Conservation (phyloP, 176 grass and related monocot genomes). For the Oryza glaberrima region DNA sequence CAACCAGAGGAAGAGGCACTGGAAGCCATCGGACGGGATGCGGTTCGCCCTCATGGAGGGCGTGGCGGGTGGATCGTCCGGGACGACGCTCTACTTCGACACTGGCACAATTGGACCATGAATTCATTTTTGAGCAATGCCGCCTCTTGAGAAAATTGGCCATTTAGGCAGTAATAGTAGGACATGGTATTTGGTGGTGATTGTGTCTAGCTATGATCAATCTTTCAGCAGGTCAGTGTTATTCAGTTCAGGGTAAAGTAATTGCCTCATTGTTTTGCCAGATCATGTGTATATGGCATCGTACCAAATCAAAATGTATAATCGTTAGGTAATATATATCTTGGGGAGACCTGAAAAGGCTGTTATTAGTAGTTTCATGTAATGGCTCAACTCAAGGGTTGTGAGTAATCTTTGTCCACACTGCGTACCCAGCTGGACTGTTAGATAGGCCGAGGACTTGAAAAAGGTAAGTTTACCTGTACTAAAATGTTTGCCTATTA, state of each 20-base stretch:
- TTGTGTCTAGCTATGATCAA: background rate
- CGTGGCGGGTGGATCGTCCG: constrained; percentile 64
- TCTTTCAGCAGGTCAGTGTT: constrained; percentile 13
- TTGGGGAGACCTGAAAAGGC: constrained; percentile 29
- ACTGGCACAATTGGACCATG: constrained; percentile 76
- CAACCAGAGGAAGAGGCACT: constrained; percentile 90
- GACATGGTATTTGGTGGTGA: constrained; percentile 6
- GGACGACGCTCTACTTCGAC: constrained; percentile 86
- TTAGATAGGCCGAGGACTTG: constrained; percentile 34
- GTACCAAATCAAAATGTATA: constrained; percentile 40
- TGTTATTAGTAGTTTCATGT: constrained; percentile 22
- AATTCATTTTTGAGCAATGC: background rate
- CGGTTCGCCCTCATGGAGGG: constrained; percentile 84
- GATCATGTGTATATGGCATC: constrained; percentile 43
- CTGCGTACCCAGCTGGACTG: constrained; percentile 27
- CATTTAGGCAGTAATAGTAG: background rate
- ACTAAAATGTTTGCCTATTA: background rate
- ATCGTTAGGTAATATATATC: background rate
- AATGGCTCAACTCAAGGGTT: background rate
- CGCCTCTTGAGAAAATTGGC: background rate
- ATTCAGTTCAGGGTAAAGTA: background rate
- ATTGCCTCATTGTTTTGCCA: constrained; percentile 39
- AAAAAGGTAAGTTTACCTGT: constrained; percentile 36
- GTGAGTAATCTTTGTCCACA: too few species aligned
- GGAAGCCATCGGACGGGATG: constrained; percentile 95